Conservation (phyloP, 345 rosid genomes). For the Salix exigua region DNA sequence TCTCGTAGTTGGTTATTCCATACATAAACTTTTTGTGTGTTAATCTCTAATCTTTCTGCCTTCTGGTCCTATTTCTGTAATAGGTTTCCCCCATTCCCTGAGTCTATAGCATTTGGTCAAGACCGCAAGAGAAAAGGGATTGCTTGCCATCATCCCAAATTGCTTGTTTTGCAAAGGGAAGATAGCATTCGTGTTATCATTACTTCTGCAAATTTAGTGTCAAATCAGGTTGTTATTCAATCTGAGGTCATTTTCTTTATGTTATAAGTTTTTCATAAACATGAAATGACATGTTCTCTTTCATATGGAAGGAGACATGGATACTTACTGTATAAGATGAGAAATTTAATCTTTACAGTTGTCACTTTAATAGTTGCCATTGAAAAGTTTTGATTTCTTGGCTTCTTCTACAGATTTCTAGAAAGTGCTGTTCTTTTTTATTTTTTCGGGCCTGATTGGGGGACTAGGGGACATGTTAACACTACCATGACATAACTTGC, state of each 20-base stretch:
- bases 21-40: not conserved
- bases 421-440: no score
- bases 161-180: slow-evolving; percentile 76
- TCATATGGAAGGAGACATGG: not conserved
- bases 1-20: not conserved
- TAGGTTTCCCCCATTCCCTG: slow-evolving; percentile 87
- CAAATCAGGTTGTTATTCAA: slow-evolving; percentile 60
- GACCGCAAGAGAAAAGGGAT: slow-evolving; percentile 75
- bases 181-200: slow-evolving; percentile 65
- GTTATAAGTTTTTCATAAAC: not conserved
- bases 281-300: not conserved
- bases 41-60: slow-evolving; percentile 7
- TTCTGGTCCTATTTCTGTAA: slow-evolving; percentile 15
- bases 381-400: no score
- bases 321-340: not conserved
- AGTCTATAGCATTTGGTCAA: slow-evolving; percentile 77
- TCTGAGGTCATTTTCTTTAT: not conserved
- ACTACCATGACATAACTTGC: not conserved
- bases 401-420: no score
- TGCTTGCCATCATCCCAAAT: slow-evolving; percentile 94
- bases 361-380: no score
- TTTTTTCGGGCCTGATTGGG: not conserved
- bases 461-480: not conserved
- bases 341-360: not conserved
- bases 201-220: slow-evolving; percentile 81